Base-by-base conservation (phyloP, 345 rosid genomes). In the Lepidium africanum region DNA sequence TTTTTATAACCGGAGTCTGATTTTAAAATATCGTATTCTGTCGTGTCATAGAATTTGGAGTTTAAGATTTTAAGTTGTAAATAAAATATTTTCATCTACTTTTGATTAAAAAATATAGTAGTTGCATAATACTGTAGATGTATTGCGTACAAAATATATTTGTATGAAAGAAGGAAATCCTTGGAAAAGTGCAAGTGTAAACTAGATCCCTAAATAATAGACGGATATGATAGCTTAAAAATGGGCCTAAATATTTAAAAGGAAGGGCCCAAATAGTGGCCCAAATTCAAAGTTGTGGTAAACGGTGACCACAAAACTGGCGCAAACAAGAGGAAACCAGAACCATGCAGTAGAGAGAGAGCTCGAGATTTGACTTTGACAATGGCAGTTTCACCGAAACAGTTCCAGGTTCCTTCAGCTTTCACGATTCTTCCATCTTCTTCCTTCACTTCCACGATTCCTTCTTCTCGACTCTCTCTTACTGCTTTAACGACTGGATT, bases 231-330 rank as follows among this genome's bases (percentile, higher is more conserved):
- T 4, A 27, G 32, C 6, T 27, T 27, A 27, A 5, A 9, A 51
- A 14, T 35, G 69, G 69, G 69, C 69, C 47, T 50, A 17, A 4
- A 1, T n/a, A 25, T 33, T 11, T 10, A 32, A 15, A n/a, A 35
- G 5, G 0, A 40, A 46, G 6, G 74, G 12, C 56, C 70, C 48
- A 51, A 57, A 23, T 4, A 0, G 7, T 9, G n/a, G 41, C 77
- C 67, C 61, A 66, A 17, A 0, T 19, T 11, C 1, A 19, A 39
- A 55, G 23, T 10, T 9, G 16, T 58, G 39, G n/a, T 35, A 50
- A 73, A 73, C 48, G 67, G 8, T 49, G 71, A 48, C 71, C 72
- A 66, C 77, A 66, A 74, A 59, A 59, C 36, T 64, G 65, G 58
- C 50, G 64, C 23, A 55, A 72, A 12, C 54, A 51, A 21, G 43